Conservation (phyloP, 805 yeast species). For the Candida germanica region DNA sequence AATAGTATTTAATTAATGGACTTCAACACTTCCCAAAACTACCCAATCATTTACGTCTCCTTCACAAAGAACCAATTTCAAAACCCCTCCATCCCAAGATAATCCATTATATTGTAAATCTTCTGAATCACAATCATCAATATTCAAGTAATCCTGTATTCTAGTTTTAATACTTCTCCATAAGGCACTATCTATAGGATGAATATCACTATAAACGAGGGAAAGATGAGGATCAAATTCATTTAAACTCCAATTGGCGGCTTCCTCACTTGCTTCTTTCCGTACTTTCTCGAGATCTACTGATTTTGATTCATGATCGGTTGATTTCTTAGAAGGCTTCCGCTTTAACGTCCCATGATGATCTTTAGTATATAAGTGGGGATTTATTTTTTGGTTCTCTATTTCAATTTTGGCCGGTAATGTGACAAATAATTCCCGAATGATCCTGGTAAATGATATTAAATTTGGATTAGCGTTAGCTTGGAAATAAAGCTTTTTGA, state of each 20-base stretch:
- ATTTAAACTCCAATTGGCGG: conserved; percentile 49
- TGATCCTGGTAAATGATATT: conserved; percentile 50
- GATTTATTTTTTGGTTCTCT: conserved; percentile 34
- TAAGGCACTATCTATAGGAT: conserved; percentile 66
- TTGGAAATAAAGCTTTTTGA: conserved; percentile 53
- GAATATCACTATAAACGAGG: conserved; percentile 59
- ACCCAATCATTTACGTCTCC: conserved; percentile 73
- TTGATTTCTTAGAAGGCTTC: conserved; percentile 21
- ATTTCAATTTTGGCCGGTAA: conserved; percentile 37
- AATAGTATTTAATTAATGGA: conserved; percentile 21
- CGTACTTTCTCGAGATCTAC: conserved; percentile 28
- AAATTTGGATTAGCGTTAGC: conserved; percentile 45
- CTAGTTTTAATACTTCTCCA: conserved; percentile 62
- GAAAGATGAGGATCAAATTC: conserved; percentile 75
- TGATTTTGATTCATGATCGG: conserved; percentile 14
- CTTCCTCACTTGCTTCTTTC: conserved; percentile 47
- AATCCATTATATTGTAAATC: conserved; percentile 30
- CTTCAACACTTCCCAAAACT: conserved; percentile 52
- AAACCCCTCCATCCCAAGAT: conserved; percentile 69
- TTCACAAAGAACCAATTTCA: conserved; percentile 64
- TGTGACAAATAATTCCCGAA: conserved; percentile 55
- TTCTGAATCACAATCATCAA: conserved; percentile 40
- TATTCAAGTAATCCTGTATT: conserved; percentile 61
- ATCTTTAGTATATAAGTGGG: conserved; percentile 38
- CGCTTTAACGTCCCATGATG: conserved; percentile 20